Percentiles rank a stretch among this genome's conserved stretches.
Evolutionary conservation across 2,329 filamentous ascomycete genomes (phyloP).

Genomic region (Amphichorda felina): DNA sequence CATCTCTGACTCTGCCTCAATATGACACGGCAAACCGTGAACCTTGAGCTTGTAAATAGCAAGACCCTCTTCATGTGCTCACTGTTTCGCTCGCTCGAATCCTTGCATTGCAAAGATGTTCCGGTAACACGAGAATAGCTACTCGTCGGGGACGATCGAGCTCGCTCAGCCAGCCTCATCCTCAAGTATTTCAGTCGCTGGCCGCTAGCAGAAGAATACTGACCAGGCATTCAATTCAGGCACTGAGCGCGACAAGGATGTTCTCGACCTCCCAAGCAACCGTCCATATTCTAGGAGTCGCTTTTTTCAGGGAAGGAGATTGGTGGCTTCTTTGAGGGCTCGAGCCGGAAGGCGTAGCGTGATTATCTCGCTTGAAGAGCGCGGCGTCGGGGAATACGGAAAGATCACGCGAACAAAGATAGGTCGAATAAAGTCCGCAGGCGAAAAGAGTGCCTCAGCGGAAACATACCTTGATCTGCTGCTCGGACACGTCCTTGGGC

Average conservation of each 20-base stretch:
- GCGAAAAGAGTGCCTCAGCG: constrained; percentile 58
- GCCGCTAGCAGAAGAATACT: constrained; percentile 22
- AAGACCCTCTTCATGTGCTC: constrained; percentile 20
- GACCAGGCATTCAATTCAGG: constrained; percentile 34
- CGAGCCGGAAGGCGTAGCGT: constrained; percentile 1
- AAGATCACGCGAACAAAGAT: constrained; percentile 23
- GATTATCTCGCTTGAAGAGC: constrained; percentile 1
- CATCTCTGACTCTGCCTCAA: too few species aligned
- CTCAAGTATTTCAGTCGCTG: constrained; percentile 11
- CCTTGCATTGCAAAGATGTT: constrained; percentile 4
- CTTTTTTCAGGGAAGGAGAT: constrained; percentile 9
- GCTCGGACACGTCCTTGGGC: constrained; percentile 93
- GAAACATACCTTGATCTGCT: constrained; percentile 99
- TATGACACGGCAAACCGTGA: too few species aligned
- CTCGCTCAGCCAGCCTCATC: constrained; percentile 6
- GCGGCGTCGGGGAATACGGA: constrained; percentile 2
- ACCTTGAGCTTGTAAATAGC: too few species aligned
- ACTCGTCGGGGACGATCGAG: constrained; percentile 1
- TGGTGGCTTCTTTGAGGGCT: constrained; percentile 7
- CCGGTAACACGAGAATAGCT: not conserved
- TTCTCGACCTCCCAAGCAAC: constrained; percentile 45
- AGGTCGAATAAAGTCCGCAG: constrained; percentile 62
- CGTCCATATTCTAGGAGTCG: constrained; percentile 17
- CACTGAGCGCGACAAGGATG: constrained; percentile 36
- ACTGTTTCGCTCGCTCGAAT: constrained; percentile 38